Evolutionary conservation across 208 protist genomes (phyloP).

Genomic region (Leishmania guyanensis): DNA sequence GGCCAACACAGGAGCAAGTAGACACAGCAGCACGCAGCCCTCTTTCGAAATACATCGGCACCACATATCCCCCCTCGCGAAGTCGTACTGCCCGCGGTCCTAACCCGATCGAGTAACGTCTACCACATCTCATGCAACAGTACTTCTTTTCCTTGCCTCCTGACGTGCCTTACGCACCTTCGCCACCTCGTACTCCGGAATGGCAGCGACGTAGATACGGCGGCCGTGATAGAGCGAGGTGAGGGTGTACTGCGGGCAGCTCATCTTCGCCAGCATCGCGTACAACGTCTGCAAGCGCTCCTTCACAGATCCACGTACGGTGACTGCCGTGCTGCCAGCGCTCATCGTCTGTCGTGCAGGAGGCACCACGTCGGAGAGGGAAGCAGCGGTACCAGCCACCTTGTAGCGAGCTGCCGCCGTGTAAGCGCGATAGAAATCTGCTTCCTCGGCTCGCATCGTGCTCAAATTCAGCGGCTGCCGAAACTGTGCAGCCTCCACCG

Average conservation of each 20-base stretch:
- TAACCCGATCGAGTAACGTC: background rate
- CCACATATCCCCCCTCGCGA: background rate
- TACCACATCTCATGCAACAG: background rate
- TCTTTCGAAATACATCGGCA: background rate
- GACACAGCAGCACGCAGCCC: background rate
- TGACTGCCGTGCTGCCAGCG: constrained; percentile 6
- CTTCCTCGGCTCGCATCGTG: constrained; percentile 45
- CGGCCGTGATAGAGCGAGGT: constrained; percentile 66
- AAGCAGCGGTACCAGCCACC: constrained; percentile 11
- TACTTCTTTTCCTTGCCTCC: background rate
- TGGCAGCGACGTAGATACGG: constrained; percentile 67
- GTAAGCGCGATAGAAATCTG: constrained; percentile 85
- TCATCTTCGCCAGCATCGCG: constrained; percentile 78
- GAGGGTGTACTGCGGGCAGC: constrained; percentile 86
- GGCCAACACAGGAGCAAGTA: background rate
- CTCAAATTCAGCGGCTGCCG: constrained; percentile 17
- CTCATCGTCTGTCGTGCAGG: constrained; percentile 3
- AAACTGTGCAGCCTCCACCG: constrained; percentile 5
- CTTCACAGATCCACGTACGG: constrained; percentile 32
- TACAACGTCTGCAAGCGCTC: constrained; percentile 46
- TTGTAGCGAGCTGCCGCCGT: constrained; percentile 34
- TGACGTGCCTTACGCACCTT: constrained; percentile 40
- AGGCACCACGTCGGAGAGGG: constrained; percentile 3
- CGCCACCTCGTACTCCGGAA: constrained; percentile 80
- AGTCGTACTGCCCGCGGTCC: background rate